These are phyloP conservation scores for Talaromyces stipitatus DNA, from an alignment of 495 filamentous ascomycete species.

Conservation along the genomic window DNA sequence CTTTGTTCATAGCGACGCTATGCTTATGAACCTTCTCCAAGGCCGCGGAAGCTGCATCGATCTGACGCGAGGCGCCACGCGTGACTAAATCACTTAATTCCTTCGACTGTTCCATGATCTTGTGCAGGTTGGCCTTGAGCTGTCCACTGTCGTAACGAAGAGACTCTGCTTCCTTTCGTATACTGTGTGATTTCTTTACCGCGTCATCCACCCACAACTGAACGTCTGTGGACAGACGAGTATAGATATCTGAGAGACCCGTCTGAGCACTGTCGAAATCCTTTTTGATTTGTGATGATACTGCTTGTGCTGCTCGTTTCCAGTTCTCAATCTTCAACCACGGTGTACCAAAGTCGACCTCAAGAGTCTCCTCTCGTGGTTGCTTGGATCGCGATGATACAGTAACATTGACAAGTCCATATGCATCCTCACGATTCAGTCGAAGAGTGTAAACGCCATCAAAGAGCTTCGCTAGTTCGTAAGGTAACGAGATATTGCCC, in stretches of 20 bases:
- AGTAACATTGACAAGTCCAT: slow-evolving; percentile 49
- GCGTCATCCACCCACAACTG: slow-evolving; percentile 42
- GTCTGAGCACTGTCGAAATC: slow-evolving; percentile 39
- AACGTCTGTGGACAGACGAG: slow-evolving; percentile 42
- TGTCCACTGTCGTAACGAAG: slow-evolving; percentile 19
- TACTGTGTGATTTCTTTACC: slow-evolving; percentile 30
- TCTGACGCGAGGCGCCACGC: slow-evolving; percentile 27
- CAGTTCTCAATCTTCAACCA: slow-evolving; percentile 54
- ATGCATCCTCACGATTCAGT: slow-evolving; percentile 49
- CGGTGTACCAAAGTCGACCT: slow-evolving; percentile 53
- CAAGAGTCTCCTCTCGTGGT: slow-evolving; percentile 42
- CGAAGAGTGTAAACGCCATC: slow-evolving; percentile 53
- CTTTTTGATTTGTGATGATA: slow-evolving; percentile 34
- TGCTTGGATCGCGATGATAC: slow-evolving; percentile 46
- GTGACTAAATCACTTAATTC: slow-evolving; percentile 28
- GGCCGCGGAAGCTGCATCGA: slow-evolving; percentile 23
- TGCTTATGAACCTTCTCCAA: slow-evolving; percentile 21
- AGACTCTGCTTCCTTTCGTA: slow-evolving; percentile 24
- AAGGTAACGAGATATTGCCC: slow-evolving; percentile 30
- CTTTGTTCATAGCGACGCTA: slow-evolving; percentile 15
- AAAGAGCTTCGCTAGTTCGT: slow-evolving; percentile 45
- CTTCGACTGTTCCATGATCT: slow-evolving; percentile 27
- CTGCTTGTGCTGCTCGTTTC: slow-evolving; percentile 39
- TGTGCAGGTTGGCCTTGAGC: slow-evolving; percentile 16
- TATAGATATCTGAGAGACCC: slow-evolving; percentile 31